Conservation (phyloP, 805 yeast genomes). For the Yamadazyma insecticola region DNA sequence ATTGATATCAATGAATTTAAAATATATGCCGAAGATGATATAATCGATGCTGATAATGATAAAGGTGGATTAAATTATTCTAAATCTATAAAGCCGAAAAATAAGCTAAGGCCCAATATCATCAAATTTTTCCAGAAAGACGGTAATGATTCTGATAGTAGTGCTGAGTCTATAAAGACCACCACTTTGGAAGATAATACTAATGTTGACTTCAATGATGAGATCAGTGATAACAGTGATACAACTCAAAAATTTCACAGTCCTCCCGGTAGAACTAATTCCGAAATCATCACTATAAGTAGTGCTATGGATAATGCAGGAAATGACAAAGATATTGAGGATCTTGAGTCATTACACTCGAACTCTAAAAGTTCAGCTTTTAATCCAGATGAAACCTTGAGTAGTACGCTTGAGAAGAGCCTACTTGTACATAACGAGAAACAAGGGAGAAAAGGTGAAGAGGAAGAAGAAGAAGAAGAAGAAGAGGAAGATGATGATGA, state of each 20-base stretch:
- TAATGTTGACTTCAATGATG: neutral
- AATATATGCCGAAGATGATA: neutral
- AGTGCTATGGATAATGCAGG: neutral
- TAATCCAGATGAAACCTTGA: conserved; percentile 8
- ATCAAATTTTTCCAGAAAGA: conserved; percentile 10
- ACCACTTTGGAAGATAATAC: conserved; percentile 6
- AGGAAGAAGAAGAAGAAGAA: conserved; percentile 21
- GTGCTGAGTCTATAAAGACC: conserved; percentile 11
- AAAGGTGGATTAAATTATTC: conserved; percentile 6
- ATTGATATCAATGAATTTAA: too few species aligned
- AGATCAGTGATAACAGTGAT: conserved; percentile 6
- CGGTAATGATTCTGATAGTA: conserved; percentile 7
- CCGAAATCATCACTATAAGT: neutral
- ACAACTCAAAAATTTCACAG: conserved; percentile 6
- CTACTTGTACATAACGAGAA: conserved; percentile 7
- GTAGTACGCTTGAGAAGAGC: conserved; percentile 7
- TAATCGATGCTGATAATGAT: neutral
- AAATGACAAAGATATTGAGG: neutral
- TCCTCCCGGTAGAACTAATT: neutral
- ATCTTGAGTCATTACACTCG: too few species aligned
- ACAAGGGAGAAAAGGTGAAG: conserved; percentile 15
- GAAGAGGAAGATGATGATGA: conserved; percentile 19
- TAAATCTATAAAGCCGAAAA: conserved; percentile 7
- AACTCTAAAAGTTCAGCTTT: neutral
- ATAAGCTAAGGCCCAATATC: conserved; percentile 6